Evolutionary conservation across 2,329 filamentous ascomycete genomes (phyloP).

Genomic region (Lecanicillium sp.): DNA sequence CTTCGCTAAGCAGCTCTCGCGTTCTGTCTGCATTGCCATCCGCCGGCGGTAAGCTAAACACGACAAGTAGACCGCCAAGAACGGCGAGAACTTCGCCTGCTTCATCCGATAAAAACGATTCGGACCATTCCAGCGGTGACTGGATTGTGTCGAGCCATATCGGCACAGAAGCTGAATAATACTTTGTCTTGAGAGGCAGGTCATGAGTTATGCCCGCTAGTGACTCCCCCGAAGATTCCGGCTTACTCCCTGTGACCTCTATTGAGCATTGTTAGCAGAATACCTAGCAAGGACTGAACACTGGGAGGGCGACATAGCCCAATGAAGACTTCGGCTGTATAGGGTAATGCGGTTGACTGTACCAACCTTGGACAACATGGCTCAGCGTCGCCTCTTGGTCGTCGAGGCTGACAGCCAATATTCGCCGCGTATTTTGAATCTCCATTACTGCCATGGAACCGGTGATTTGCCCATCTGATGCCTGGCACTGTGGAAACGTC

Average conservation of each 20-base stretch:
- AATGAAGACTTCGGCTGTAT: no score
- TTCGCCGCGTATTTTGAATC: slow-evolving; percentile 45
- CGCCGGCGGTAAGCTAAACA: slow-evolving; percentile 22
- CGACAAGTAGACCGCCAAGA: slow-evolving; percentile 49
- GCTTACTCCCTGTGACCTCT: slow-evolving; percentile 47
- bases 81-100: slow-evolving; percentile 54
- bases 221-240: slow-evolving; percentile 28
- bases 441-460: slow-evolving; percentile 16
- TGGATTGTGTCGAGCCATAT: slow-evolving; percentile 60
- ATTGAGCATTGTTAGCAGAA: background rate
- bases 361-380: slow-evolving; percentile 45
- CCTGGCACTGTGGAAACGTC: background rate
- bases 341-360: background rate
- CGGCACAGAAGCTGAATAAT: slow-evolving; percentile 54
- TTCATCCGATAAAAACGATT: slow-evolving; percentile 51
- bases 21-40: slow-evolving; percentile 13
- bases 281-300: no score
- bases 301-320: no score
- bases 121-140: slow-evolving; percentile 45
- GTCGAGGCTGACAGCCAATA: slow-evolving; percentile 48
- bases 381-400: slow-evolving; percentile 38
- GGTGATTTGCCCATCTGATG: background rate
- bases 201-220: slow-evolving; percentile 54
- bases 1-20: slow-evolving; percentile 38
- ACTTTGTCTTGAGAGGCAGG: slow-evolving; percentile 47